A percentile compares a stretch with the other conserved stretches of the same genome.
phyloP scores from a whole-genome alignment of 176 grass and related monocot species.

The Pontederia crassipes region DNA sequence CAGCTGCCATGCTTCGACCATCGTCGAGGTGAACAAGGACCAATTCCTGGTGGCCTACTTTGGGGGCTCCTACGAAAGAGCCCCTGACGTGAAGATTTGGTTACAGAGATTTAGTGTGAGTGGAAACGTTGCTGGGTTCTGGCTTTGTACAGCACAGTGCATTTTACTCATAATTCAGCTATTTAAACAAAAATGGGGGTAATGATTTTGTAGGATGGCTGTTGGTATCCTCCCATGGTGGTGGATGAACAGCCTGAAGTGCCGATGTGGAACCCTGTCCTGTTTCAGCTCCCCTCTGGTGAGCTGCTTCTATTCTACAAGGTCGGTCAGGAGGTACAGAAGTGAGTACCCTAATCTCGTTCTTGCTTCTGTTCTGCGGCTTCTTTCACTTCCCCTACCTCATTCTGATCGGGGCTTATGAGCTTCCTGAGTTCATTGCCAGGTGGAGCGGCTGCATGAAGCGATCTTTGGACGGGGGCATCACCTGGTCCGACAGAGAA shows the following conservation, averaged over 20 bases:
- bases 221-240: slow-evolving; percentile 55
- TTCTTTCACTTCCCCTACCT: neutral
- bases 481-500: slow-evolving; percentile 72
- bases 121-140: neutral
- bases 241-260: slow-evolving; percentile 68
- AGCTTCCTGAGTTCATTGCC: neutral
- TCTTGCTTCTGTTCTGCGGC: neutral
- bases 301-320: slow-evolving; percentile 96
- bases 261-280: slow-evolving; percentile 91
- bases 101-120: slow-evolving; percentile 73
- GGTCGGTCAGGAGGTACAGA: slow-evolving; percentile 85
- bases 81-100: slow-evolving; percentile 93
- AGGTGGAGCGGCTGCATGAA: slow-evolving; percentile 99
- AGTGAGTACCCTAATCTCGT: slow-evolving; percentile 1
- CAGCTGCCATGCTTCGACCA: slow-evolving; percentile 76
- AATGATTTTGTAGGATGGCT: slow-evolving; percentile 38
- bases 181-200: no score
- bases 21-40: slow-evolving; percentile 47
- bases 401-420: neutral
- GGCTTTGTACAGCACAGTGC: no score
- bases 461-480: slow-evolving; percentile 63
- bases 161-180: no score
- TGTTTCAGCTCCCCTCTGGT: slow-evolving; percentile 83
- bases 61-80: slow-evolving; percentile 70
- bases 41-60: slow-evolving; percentile 78